Conservation (phyloP, 108 stramenopile species). For the Nitzschia sp. region DNA sequence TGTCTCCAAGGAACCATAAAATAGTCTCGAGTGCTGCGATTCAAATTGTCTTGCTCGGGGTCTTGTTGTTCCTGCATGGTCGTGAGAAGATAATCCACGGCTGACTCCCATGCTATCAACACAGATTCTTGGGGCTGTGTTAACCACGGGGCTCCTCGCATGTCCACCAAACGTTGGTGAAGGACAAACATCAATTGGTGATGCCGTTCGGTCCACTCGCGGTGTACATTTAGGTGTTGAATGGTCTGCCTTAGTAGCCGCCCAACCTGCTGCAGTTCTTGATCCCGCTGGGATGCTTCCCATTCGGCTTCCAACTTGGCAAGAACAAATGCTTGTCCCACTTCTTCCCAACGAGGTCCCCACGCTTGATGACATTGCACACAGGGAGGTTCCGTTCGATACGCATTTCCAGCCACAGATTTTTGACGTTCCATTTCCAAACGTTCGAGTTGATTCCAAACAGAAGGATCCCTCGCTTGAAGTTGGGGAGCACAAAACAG, state of each 20-base stretch:
- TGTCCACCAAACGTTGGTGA: slow-evolving; percentile 27
- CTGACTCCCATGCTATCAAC: slow-evolving; percentile 27
- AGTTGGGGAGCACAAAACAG: slow-evolving; percentile 50
- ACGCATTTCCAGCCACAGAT: slow-evolving; percentile 34
- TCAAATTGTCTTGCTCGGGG: neutral
- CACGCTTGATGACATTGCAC: slow-evolving; percentile 40
- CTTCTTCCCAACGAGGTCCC: slow-evolving; percentile 58
- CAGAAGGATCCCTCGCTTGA: slow-evolving; percentile 26
- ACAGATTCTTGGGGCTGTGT: slow-evolving; percentile 14
- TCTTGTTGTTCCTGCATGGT: neutral
- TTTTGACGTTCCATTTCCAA: slow-evolving; percentile 28
- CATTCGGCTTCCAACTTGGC: slow-evolving; percentile 37
- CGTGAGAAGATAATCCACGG: slow-evolving; percentile 16
- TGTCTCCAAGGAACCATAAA: slow-evolving; percentile 26
- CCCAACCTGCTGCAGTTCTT: slow-evolving; percentile 6
- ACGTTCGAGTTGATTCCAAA: slow-evolving; percentile 34
- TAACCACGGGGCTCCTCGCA: slow-evolving; percentile 36
- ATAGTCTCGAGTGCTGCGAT: neutral
- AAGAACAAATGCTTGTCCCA: slow-evolving; percentile 55
- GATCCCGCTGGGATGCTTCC: slow-evolving; percentile 13
- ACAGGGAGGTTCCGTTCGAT: slow-evolving; percentile 54
- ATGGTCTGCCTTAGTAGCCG: slow-evolving; percentile 7
- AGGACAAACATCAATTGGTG: slow-evolving; percentile 23
- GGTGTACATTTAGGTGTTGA: slow-evolving; percentile 5
- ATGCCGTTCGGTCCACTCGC: slow-evolving; percentile 15